Base-by-base conservation (phyloP, 257 asterid genomes). In the Eucommia ulmoides region DNA sequence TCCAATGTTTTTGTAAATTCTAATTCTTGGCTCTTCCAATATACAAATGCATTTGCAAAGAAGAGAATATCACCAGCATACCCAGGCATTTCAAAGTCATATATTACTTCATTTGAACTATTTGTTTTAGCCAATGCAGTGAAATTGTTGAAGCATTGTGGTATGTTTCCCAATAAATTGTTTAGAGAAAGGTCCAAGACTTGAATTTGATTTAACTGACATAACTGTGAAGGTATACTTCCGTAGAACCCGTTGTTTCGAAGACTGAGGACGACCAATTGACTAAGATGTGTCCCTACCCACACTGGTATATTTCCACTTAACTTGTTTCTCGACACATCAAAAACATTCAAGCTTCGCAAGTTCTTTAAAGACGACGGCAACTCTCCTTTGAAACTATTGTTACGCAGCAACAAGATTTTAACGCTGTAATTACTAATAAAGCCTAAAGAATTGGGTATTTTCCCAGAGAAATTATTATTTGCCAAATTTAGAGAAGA, bases 121-220 rank as follows among this genome's bases (percentile, higher is more conserved):
- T 29, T 12, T 29, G 8, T 29, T 5, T 29, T 12, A 10, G 44
- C 24, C 70, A 65, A 33, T 8, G 58, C 63, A 38, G 52, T 50
- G 52, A 71, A 53, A 6, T 58, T 62, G 54, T 59, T 50, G 22
- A 65, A 2, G 53, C 76, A 70, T 52, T 46, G 49, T 20, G 76
- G 69, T 33, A 65, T 61, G 22, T 51, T 42, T 29, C 76, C 69
- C 6, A 60, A 23, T 23, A 65, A 33, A 38, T 41, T 53, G 29
- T 65, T 70, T 38, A 33, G 15, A 17, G 73, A 61, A 11, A 65
- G 29, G 35, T 70, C 76, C 54, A 71, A 52, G 19, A 69, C 38
- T 47, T 73, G 73, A 49, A 73, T 33, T 8, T 23, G 11, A 11
- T 10, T 8, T 16, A 65, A 52, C 9, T 24, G 54, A 22, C 74